Conservation (phyloP, 805 yeast species). For the Cyberlindnera saturnus region DNA sequence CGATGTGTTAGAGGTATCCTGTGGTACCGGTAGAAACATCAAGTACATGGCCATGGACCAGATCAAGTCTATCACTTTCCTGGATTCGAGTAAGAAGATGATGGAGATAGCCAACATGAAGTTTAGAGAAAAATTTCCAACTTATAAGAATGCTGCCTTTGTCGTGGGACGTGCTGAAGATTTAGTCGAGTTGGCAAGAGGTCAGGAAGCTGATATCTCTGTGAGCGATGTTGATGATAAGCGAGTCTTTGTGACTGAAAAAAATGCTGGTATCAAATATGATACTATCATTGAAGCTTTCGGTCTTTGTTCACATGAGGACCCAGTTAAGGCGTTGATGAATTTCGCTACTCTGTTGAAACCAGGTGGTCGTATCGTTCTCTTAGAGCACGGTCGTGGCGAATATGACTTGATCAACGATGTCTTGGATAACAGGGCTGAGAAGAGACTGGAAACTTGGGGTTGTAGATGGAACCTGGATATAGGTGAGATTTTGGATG, state of each 20-base stretch:
- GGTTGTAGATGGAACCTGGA: conserved; percentile 98
- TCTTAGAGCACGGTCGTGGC: conserved; percentile 92
- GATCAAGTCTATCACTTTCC: conserved; percentile 69
- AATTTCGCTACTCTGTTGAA: conserved; percentile 69
- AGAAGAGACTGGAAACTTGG: conserved; percentile 80
- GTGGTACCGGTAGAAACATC: conserved; percentile 94
- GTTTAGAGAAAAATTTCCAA: conserved; percentile 62
- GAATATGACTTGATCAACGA: conserved; percentile 71
- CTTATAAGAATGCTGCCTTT: conserved; percentile 68
- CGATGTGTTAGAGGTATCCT: conserved; percentile 89
- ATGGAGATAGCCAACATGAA: conserved; percentile 71
- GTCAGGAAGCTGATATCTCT: conserved; percentile 17
- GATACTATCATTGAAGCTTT: conserved; percentile 93
- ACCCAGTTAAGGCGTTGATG: conserved; percentile 76
- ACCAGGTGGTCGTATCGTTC: conserved; percentile 84
- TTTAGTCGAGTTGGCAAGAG: conserved; percentile 48
- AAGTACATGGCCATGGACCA: conserved; percentile 58
- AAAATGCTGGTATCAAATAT: conserved; percentile 46
- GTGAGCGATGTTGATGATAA: conserved; percentile 23
- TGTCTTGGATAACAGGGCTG: conserved; percentile 77
- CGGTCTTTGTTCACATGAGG: conserved; percentile 93
- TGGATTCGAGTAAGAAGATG: conserved; percentile 85
- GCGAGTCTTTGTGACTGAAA: conserved; percentile 19
- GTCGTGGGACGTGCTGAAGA: conserved; percentile 90
- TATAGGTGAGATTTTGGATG: conserved; percentile 79